Evolutionary conservation across 805 yeast genomes (phyloP).

Genomic region (Wickerhamomyces xylosicus): DNA sequence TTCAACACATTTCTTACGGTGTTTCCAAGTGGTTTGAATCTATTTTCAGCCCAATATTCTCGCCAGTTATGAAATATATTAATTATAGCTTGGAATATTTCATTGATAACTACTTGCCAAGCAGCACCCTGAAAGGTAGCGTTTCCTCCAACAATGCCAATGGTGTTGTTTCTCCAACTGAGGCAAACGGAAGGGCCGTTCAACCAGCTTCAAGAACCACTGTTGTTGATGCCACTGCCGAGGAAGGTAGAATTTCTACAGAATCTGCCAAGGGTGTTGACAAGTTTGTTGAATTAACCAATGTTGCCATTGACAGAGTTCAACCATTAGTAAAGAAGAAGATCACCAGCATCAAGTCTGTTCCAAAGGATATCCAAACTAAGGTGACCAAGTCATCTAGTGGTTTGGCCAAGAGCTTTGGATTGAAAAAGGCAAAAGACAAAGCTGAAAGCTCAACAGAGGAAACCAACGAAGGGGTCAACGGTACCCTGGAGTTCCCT

Average conservation of each 20-base stretch:
- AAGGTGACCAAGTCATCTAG: background rate
- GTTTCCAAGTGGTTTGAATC: background rate
- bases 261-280: background rate
- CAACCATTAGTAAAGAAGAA: background rate
- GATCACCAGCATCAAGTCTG: background rate
- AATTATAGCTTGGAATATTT: background rate
- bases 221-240: background rate
- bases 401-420: background rate
- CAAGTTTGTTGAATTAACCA: background rate
- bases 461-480: background rate
- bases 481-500: too few relatives aligned
- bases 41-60: background rate
- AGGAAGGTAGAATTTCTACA: background rate
- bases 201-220: background rate
- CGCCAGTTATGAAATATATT: background rate
- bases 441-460: background rate
- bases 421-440: background rate
- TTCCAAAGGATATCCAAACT: background rate
- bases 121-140: background rate
- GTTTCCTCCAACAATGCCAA: background rate
- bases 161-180: background rate
- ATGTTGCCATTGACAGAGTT: background rate
- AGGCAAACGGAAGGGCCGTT: background rate
- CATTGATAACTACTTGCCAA: background rate
- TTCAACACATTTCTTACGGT: background rate